Evolutionary conservation across 2,329 filamentous ascomycete genomes (phyloP).

Genomic region (Diaporthe vaccinii): DNA sequence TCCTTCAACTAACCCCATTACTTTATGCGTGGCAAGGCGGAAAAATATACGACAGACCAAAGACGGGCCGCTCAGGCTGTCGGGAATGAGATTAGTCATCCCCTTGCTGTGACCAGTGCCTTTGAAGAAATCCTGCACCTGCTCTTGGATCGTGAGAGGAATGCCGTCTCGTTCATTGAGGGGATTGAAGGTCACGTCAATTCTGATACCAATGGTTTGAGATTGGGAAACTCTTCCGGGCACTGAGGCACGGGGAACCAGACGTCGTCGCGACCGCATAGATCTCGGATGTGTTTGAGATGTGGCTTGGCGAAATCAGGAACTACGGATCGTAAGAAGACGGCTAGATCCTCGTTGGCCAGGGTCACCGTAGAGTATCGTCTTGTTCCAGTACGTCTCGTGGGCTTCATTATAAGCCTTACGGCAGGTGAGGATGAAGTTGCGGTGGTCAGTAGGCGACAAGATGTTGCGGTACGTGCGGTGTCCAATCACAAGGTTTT

Average conservation of each 20-base stretch:
- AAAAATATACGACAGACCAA: neutral
- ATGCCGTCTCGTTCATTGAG: too few relatives aligned
- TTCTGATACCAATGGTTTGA: neutral
- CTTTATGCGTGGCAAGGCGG: neutral
- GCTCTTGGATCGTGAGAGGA: neutral
- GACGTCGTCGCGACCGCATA: too few relatives aligned
- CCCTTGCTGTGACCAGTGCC: too few relatives aligned
- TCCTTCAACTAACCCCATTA: fast-evolving
- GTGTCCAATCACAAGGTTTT: neutral
- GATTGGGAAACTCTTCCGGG: neutral
- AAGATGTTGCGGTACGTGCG: neutral
- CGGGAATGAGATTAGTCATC: too few relatives aligned
- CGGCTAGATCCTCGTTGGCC: neutral
- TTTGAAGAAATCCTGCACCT: too few relatives aligned
- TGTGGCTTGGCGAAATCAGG: neutral
- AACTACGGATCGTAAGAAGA: neutral
- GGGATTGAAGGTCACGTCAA: neutral
- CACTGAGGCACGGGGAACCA: too few relatives aligned
- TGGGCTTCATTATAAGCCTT: neutral
- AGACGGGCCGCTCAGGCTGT: too few relatives aligned
- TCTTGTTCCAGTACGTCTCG: neutral
- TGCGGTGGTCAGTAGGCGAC: neutral
- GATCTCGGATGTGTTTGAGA: neutral
- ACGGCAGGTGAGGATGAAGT: neutral
- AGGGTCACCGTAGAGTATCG: neutral